Evolutionary conservation across 257 asterid genomes (phyloP).

Genomic region (Gentiana straminea): DNA sequence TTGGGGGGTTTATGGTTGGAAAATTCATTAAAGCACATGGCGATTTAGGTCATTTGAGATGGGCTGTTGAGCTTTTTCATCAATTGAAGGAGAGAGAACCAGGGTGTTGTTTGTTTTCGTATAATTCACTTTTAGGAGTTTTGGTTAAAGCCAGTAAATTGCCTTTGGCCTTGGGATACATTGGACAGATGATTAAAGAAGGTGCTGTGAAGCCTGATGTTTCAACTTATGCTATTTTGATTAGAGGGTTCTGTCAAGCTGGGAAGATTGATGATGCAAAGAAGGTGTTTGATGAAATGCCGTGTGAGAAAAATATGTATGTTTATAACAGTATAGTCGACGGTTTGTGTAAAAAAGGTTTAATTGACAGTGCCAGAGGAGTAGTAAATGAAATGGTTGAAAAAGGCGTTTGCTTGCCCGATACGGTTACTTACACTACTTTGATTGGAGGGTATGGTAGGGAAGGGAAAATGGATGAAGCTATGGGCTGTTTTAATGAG

Average conservation of each 20-base stretch:
- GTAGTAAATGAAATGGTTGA: slow-evolving; percentile 22
- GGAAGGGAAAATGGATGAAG: slow-evolving; percentile 24
- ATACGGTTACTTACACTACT: slow-evolving; percentile 25
- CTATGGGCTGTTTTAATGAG: slow-evolving; percentile 29
- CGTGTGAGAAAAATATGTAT: slow-evolving; percentile 17
- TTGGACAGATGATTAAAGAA: slow-evolving; percentile 29
- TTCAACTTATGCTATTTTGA: slow-evolving; percentile 34
- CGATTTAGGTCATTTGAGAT: slow-evolving; percentile 35
- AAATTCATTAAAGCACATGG: slow-evolving; percentile 45
- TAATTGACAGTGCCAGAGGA: slow-evolving; percentile 21
- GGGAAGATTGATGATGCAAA: slow-evolving; percentile 33
- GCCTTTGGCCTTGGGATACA: slow-evolving; percentile 25
- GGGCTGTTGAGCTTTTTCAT: slow-evolving; percentile 27
- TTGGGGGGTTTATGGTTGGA: slow-evolving; percentile 40
- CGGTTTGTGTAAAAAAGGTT: slow-evolving; percentile 40
- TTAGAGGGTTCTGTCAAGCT: slow-evolving; percentile 29
- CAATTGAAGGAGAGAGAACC: slow-evolving; percentile 18
- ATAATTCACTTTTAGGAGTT: slow-evolving; percentile 37
- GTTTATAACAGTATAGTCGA: slow-evolving; percentile 28
- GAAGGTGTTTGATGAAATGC: slow-evolving; percentile 41
- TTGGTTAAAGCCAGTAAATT: slow-evolving; percentile 27
- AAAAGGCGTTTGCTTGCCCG: slow-evolving; percentile 24
- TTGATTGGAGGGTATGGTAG: slow-evolving; percentile 42
- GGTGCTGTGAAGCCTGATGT: slow-evolving; percentile 28
- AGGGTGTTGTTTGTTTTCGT: slow-evolving; percentile 37